Evolutionary conservation across 305 asterid species (phyloP).

Genomic region (Coffea humblotiana): DNA sequence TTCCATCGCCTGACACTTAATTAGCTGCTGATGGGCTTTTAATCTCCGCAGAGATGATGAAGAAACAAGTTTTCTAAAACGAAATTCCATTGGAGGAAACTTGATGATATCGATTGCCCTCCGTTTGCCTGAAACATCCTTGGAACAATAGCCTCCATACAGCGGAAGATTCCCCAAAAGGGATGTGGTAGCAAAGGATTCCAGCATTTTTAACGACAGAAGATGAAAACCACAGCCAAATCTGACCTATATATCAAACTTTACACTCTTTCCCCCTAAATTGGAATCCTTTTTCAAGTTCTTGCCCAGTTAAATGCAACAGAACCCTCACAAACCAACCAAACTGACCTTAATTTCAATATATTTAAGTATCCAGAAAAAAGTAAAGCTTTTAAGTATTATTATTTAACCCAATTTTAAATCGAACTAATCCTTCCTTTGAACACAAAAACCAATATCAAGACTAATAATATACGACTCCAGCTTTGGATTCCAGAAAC

Average conservation of each 20-base stretch:
- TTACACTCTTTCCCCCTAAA: background rate
- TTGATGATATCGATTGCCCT: constrained; percentile 35
- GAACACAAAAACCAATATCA: background rate
- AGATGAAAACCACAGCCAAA: constrained; percentile 11
- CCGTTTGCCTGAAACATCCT: constrained; percentile 39
- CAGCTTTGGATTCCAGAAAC: constrained; percentile 5
- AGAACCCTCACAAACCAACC: constrained; percentile 2
- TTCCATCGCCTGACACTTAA: constrained; percentile 73
- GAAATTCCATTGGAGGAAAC: constrained; percentile 30
- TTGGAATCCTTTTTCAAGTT: constrained; percentile 2
- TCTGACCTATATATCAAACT: constrained; percentile 1
- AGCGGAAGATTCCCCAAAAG: constrained; percentile 58
- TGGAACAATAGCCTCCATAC: constrained; percentile 38
- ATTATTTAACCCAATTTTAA: background rate
- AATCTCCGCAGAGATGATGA: constrained; percentile 20
- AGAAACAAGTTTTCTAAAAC: constrained; percentile 32
- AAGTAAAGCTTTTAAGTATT: background rate
- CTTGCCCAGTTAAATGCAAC: background rate
- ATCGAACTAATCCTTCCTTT: background rate
- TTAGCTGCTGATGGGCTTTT: constrained; percentile 16
- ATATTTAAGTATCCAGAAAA: background rate
- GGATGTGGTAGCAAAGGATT: constrained; percentile 68
- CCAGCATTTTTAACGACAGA: constrained; percentile 50
- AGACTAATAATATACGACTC: background rate
- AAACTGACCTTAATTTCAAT: constrained; percentile 1